These are phyloP conservation scores for Syncephalastrum racemosum DNA, from an alignment of 371 early-diverging fungal species.

Conservation along the genomic window DNA sequence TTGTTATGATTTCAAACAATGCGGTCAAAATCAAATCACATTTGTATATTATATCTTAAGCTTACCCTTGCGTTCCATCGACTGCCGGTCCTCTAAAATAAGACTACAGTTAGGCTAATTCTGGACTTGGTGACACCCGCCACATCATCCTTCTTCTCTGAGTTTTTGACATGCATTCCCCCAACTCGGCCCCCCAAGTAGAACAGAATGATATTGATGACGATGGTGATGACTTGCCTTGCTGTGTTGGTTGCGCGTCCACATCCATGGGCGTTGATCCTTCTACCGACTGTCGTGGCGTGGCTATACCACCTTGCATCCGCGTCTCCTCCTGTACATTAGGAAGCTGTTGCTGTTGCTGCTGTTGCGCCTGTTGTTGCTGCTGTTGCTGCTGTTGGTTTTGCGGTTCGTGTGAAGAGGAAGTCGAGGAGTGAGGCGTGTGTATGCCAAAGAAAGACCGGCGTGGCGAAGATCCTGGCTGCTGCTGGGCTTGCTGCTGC, in stretches of 20 bases:
- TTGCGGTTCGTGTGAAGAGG: constrained; percentile 8
- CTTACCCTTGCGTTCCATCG: too few species aligned
- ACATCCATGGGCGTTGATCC: constrained; percentile 8
- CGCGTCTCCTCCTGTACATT: background rate
- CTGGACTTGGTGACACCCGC: too few species aligned
- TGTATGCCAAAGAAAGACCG: constrained; percentile 6
- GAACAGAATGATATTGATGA: background rate
- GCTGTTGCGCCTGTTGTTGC: constrained; percentile 8
- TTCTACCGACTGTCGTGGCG: constrained; percentile 16
- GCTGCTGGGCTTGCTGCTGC: constrained; percentile 3
- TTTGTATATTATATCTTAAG: background rate
- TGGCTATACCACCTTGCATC: constrained; percentile 9
- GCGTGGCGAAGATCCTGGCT: background rate
- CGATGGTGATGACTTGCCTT: constrained; percentile 1
- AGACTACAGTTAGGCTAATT: too few species aligned
- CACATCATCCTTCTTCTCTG: too few species aligned
- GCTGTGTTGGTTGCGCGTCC: background rate
- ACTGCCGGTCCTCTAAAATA: too few species aligned
- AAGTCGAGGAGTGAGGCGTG: constrained; percentile 16
- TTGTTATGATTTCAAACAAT: constrained; percentile 9
- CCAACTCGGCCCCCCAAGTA: background rate
- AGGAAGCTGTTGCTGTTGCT: constrained; percentile 10
- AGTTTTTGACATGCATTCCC: too few species aligned
- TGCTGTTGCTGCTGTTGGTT: constrained; percentile 8
- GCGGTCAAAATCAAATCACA: constrained; percentile 9